A percentile compares a stretch with the other conserved stretches of the same genome.
phyloP scores from a whole-genome alignment of 129 eudicot genomes.

The Sambucus nigra region DNA sequence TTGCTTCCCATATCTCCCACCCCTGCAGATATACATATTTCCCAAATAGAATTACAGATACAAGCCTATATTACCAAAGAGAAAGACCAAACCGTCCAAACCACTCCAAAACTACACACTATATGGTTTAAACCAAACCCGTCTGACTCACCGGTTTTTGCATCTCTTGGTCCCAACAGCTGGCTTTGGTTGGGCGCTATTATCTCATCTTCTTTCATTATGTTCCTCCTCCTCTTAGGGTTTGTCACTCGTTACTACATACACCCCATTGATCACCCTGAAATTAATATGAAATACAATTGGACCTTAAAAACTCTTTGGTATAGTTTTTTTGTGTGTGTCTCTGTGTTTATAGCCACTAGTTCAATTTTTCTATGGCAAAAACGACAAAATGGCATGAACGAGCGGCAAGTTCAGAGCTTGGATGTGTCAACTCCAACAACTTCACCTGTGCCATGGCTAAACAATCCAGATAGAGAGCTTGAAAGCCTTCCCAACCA shows the following conservation, averaged over 20 bases:
- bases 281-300: slow-evolving; percentile 26
- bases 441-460: slow-evolving; percentile 15
- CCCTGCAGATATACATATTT: slow-evolving; percentile 12
- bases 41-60: no score
- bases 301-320: slow-evolving; percentile 35
- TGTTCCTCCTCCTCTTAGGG: slow-evolving; percentile 55
- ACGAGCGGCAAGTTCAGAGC: slow-evolving; percentile 31
- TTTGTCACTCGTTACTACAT: slow-evolving; percentile 40
- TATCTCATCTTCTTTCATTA: slow-evolving; percentile 49
- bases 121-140: slow-evolving; percentile 44
- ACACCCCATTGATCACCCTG: no score
- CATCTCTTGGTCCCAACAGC: slow-evolving; percentile 45
- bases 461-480: no score
- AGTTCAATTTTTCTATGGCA: slow-evolving; percentile 41
- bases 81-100: slow-evolving; percentile 21
- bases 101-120: slow-evolving; percentile 26
- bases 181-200: slow-evolving; percentile 64
- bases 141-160: slow-evolving; percentile 37
- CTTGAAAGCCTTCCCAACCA: slow-evolving; percentile 58
- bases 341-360: slow-evolving; percentile 29
- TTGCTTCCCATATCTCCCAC: slow-evolving; percentile 40
- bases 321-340: no score
- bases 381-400: slow-evolving; percentile 29
- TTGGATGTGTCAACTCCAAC: slow-evolving; percentile 34
- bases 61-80: slow-evolving; percentile 59